These are phyloP conservation scores for Amphicarpaea edgeworthii DNA, from an alignment of 306 rosid genomes.

Conservation along the genomic window DNA sequence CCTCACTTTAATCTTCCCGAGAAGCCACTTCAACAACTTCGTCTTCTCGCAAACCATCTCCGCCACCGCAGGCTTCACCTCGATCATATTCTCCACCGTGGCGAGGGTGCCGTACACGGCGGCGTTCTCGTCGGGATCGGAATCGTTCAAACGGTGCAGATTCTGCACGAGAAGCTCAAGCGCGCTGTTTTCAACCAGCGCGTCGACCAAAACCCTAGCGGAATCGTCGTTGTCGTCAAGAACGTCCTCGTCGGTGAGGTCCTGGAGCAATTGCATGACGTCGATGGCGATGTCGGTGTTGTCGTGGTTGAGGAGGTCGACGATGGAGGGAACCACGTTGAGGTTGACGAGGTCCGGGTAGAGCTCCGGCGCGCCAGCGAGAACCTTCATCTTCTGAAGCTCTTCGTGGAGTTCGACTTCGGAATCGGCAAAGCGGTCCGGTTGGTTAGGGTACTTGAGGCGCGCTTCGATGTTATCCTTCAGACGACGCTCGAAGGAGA, in stretches of 20 bases:
- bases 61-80: slow-evolving; percentile 90
- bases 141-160: slow-evolving; percentile 67
- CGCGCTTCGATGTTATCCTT: slow-evolving; percentile 91
- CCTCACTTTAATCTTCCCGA: slow-evolving; percentile 91
- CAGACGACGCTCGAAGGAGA: slow-evolving; percentile 89
- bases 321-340: slow-evolving; percentile 77
- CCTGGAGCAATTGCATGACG: slow-evolving; percentile 83
- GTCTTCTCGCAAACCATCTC: slow-evolving; percentile 89
- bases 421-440: slow-evolving; percentile 91
- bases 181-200: slow-evolving; percentile 73
- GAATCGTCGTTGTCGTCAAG: slow-evolving; percentile 84
- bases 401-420: slow-evolving; percentile 95
- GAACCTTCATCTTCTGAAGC: slow-evolving; percentile 79
- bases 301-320: slow-evolving; percentile 78
- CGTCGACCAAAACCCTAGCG: slow-evolving; percentile 76
- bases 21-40: slow-evolving; percentile 79
- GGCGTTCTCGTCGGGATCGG: slow-evolving; percentile 77
- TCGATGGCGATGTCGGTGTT: slow-evolving; percentile 90
- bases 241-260: slow-evolving; percentile 85
- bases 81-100: slow-evolving; percentile 86
- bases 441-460: slow-evolving; percentile 86
- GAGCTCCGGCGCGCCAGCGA: slow-evolving; percentile 90
- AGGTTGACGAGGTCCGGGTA: slow-evolving; percentile 85
- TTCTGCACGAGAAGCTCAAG: slow-evolving; percentile 87
- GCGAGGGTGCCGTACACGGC: slow-evolving; percentile 78